Evolutionary conservation across 106 monocot genomes (phyloP).

Genomic region (Dendrobium catenatum): DNA sequence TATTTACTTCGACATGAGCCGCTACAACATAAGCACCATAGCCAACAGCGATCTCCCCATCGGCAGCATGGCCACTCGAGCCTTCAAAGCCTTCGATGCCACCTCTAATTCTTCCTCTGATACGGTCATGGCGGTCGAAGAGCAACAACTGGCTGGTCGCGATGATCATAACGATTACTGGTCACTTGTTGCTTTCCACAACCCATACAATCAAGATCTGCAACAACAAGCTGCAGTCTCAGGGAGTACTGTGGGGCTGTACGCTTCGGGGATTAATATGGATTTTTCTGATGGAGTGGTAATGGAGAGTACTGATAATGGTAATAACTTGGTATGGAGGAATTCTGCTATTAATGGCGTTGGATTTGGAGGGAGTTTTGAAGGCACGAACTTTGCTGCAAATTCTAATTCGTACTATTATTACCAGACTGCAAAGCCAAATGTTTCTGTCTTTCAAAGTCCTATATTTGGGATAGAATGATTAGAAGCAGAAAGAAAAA

Average conservation of each 20-base stretch:
- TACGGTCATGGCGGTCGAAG: conserved; percentile 13
- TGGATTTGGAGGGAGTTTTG: conserved; percentile 16
- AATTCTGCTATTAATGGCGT: conserved; percentile 15
- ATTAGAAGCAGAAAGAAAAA: conserved; percentile 6
- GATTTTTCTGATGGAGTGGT: conserved; percentile 18
- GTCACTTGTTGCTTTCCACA: conserved; percentile 57
- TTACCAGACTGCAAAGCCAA: conserved; percentile 44
- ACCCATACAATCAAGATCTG: conserved; percentile 32
- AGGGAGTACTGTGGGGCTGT: background rate
- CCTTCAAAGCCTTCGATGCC: conserved; percentile 28
- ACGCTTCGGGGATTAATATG: conserved; percentile 1
- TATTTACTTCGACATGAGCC: conserved; percentile 81
- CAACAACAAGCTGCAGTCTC: conserved; percentile 3
- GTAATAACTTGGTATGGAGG: conserved; percentile 7
- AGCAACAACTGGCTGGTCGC: background rate
- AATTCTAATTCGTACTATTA: conserved; percentile 23
- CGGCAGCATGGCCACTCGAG: conserved; percentile 40
- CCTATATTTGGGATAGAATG: conserved; percentile 91
- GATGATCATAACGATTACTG: conserved; percentile 62
- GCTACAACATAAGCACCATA: conserved; percentile 86
- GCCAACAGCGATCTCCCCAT: conserved; percentile 78
- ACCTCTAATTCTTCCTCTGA: conserved; percentile 40
- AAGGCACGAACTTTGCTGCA: background rate
- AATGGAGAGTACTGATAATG: conserved; percentile 21
- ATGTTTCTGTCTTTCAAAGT: conserved; percentile 53